Evolutionary conservation across 176 grass and related monocot species (phyloP), one percentile per base, ranked within the genome.

Genomic region (Oryza longistaminata): DNA sequence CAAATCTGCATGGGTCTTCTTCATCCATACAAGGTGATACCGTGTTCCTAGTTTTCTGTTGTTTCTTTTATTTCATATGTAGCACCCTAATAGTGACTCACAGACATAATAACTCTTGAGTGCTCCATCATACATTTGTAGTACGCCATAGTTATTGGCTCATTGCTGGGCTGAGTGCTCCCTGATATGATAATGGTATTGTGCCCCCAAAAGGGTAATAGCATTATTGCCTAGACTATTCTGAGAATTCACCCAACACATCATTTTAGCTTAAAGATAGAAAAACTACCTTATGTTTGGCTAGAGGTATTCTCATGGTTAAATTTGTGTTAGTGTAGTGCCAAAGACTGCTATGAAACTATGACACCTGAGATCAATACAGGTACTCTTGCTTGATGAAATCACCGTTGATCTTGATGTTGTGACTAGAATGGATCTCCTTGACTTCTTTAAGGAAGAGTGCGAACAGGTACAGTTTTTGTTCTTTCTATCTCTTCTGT

Each of bases 1-100:
- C 96, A 98, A 80, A 98, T 98, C 74, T 98, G 96, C 90, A 95
- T 98, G 96, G 93, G 96, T 7, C 96, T 98, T 82, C 89, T 98
- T 81, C 90, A 95, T 85, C 93, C 96, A 76, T 98, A 94, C 88
- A 98, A 95, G 96, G 96, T 98, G 73, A 79, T 75, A 13, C 37
- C 73, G 26, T 90, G 45, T 68, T 67, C 61, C 17, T 81, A 22
- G 21, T 21, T 67, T 83, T 78, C 14, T 83, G 39, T 52, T 8
- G 22, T 11, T 75, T 77, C 13, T 79, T 45, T 22, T 74, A 14
- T 25, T 48, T 58, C 66, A 9, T 24, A 24, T 22, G 58, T 62
- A 22, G 8, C 11, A 24, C n/a, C 52, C 19, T 24, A 24, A 24
- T 24, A 0, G 2, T 62, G n/a, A 3, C n/a, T 62, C 21, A 62